A percentile compares a stretch with the other conserved stretches of the same genome.
Evolutionary conservation across 78 protist genomes (phyloP).

Genomic region (Planoprotostelium fungivorum): DNA sequence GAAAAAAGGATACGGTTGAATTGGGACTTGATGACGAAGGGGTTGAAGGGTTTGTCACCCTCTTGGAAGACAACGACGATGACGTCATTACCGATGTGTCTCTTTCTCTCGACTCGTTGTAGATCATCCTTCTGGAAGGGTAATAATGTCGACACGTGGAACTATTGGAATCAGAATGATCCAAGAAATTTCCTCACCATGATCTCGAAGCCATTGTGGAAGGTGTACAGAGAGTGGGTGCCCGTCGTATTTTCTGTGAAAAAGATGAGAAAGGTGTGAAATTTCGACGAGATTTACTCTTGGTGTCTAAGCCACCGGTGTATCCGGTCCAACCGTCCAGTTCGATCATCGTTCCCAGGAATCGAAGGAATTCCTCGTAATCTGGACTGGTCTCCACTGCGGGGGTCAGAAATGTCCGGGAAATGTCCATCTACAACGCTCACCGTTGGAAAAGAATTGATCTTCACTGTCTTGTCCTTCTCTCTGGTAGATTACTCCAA

Average conservation of each 20-base stretch:
- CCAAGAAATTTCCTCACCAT: conserved; percentile 16
- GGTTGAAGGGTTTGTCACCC: conserved; percentile 28
- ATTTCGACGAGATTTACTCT: conserved; percentile 26
- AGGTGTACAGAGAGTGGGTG: conserved; percentile 45
- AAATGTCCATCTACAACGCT: no score
- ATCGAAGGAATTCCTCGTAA: conserved; percentile 32
- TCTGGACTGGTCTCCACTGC: conserved; percentile 4
- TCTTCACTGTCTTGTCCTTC: not conserved
- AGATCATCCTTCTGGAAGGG: conserved; percentile 25
- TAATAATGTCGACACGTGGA: conserved; percentile 66
- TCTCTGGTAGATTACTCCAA: not conserved
- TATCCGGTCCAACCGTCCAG: conserved; percentile 55
- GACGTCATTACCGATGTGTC: conserved; percentile 76
- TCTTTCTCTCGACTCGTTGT: conserved; percentile 66
- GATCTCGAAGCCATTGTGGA: conserved; percentile 34
- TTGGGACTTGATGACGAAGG: conserved; percentile 49
- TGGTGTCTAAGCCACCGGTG: conserved; percentile 72
- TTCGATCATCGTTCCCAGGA: conserved; percentile 41
- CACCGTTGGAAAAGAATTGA: not conserved
- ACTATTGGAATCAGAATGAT: conserved; percentile 31
- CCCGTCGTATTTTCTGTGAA: conserved; percentile 40
- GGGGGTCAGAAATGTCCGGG: not conserved
- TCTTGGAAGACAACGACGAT: conserved; percentile 60
- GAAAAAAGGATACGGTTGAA: conserved; percentile 61
- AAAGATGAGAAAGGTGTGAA: conserved; percentile 26